A percentile compares a stretch with the other conserved stretches of the same genome.
Evolutionary conservation across 2,329 filamentous ascomycete species (phyloP).

Genomic region (Aspergillus ochraceoroseus): DNA sequence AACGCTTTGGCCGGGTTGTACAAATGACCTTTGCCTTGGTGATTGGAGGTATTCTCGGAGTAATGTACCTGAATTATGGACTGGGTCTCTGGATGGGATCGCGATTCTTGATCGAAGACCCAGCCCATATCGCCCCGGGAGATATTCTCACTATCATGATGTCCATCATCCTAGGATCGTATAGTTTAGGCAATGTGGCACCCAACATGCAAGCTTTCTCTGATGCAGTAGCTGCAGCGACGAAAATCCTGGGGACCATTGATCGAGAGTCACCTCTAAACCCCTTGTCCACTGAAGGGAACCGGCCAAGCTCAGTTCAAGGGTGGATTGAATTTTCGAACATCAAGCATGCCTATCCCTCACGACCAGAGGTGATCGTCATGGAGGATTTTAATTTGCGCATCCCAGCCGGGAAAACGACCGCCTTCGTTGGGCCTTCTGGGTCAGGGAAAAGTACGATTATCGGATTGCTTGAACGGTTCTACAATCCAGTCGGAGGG

Average conservation of each 20-base stretch:
- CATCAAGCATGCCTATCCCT: conserved; percentile 47
- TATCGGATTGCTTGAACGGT: conserved; percentile 52
- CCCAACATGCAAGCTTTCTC: conserved; percentile 43
- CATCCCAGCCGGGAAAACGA: conserved; percentile 48
- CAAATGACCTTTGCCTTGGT: conserved; percentile 29
- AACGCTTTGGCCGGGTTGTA: conserved; percentile 26
- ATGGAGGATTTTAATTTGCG: conserved; percentile 42
- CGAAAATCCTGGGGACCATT: conserved; percentile 40
- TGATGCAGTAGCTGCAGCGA: conserved; percentile 40
- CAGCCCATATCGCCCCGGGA: conserved; percentile 22
- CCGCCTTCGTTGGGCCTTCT: conserved; percentile 56
- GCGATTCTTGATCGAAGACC: conserved; percentile 23
- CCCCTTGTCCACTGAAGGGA: conserved; percentile 28
- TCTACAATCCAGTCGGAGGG: conserved; percentile 55
- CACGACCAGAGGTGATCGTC: conserved; percentile 43
- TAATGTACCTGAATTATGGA: conserved; percentile 33
- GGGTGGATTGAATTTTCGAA: conserved; percentile 41
- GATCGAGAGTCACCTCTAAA: conserved; percentile 41
- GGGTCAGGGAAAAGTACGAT: conserved; percentile 40
- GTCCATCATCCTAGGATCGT: conserved; percentile 36
- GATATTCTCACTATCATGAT: conserved; percentile 30
- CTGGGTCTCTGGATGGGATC: conserved; percentile 36
- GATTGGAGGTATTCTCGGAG: conserved; percentile 29
- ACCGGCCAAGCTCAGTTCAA: conserved; percentile 22
- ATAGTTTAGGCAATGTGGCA: conserved; percentile 37